A percentile compares a stretch with the other conserved stretches of the same genome.
These are phyloP conservation scores for Dictyostelium discoideum DNA, from an alignment of 78 protist genomes.

Conservation along the genomic window DNA sequence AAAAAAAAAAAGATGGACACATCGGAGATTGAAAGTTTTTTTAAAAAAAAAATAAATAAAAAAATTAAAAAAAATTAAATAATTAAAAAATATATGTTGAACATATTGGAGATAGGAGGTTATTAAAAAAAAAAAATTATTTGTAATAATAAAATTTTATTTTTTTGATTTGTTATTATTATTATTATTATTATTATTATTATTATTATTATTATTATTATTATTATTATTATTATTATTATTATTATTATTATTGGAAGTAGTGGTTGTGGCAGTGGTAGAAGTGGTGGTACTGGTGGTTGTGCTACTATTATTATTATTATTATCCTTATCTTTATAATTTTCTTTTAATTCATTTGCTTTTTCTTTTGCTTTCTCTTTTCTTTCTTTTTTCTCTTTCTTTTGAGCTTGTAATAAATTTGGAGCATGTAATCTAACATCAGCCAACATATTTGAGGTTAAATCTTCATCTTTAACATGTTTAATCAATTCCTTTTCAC, in stretches of 20 bases:
- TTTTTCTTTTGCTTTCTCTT: slow-evolving; percentile 42
- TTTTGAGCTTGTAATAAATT: slow-evolving; percentile 46
- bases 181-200: too few relatives aligned
- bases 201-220: too few relatives aligned
- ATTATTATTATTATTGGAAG: background rate
- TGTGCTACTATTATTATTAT: background rate
- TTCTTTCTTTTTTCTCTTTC: slow-evolving; percentile 50
- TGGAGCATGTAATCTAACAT: slow-evolving; percentile 59
- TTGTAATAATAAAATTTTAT: background rate
- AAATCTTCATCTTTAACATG: slow-evolving; percentile 70
- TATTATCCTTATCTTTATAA: background rate
- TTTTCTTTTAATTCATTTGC: slow-evolving; percentile 39
- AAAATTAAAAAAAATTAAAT: too few relatives aligned
- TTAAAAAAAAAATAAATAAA: too few relatives aligned
- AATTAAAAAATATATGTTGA: too few relatives aligned
- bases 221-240: too few relatives aligned
- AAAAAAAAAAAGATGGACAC: too few relatives aligned
- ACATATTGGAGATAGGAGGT: too few relatives aligned
- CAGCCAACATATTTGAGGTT: slow-evolving; percentile 69
- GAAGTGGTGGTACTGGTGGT: background rate
- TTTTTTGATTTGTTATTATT: background rate
- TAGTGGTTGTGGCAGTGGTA: background rate
- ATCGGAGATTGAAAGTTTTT: too few relatives aligned
- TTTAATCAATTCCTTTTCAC: slow-evolving; percentile 70
- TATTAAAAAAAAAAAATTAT: too few relatives aligned